Base-by-base conservation (phyloP, 345 rosid species). In the Eucalyptus regnans region DNA sequence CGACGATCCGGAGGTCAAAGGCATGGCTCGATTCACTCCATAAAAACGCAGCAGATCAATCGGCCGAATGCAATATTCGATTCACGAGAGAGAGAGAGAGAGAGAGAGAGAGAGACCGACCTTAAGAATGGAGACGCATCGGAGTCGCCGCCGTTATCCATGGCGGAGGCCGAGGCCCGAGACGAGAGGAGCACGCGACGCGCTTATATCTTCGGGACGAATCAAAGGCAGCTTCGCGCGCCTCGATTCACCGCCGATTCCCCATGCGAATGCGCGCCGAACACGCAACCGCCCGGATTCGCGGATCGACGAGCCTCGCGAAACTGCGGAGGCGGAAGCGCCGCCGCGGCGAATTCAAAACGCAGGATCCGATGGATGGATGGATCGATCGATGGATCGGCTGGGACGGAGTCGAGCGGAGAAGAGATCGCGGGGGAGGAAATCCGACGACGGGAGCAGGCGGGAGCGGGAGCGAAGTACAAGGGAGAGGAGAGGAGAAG, bases 91-190 rank as follows among this genome's bases (percentile, higher is more conserved):
- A 87, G 37, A 52, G n/a, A 22, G 56, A 86, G 7, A 44, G 44
- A 81, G 17, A 87, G 37, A 52, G n/a, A 22, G 56, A 86, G 37
- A 68, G 80, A 68, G 80, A 33, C 79, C 17, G 88, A 92, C 95
- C 95, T 90, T 44, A 92, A 90, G 88, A 71, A 86, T 22, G 93
- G 88, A 50, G 68, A 86, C 6, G 86, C 86, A 50, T 91, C 95
- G 1, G 86, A 87, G 48, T 90, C 93, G 52, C 80, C 76, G 51
- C 91, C 90, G 83, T 49, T 88, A 9, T 92, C 94, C 95, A 92
- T 94, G 86, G 87, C 90, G 66, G 50, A n/a, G 50, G 25, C 27
- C 4, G 56, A 64, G 23, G 29, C 68, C 37, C 15, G 54, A 64
- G 23, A 1, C 68, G 31, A 27, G 46, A 16, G 37, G 29, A 64